Percentiles rank a stretch among this genome's conserved stretches.
Conservation (phyloP, 2,329 filamentous ascomycete genomes). For the Colletotrichum theobromicola region DNA sequence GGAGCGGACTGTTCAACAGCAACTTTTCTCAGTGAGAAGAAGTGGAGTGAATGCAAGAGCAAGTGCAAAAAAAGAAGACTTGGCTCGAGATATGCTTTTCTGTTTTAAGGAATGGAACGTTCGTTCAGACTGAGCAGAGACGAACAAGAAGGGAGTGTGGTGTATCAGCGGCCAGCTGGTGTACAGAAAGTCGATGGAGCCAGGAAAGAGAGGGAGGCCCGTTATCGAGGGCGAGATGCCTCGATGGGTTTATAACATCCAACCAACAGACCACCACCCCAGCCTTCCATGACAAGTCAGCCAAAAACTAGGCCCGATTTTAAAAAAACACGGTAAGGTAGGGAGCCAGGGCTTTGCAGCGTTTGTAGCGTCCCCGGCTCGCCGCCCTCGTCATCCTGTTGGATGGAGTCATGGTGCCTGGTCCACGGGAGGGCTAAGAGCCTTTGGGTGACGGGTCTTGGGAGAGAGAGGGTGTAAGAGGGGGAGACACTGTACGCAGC, state of each 20-base stretch:
- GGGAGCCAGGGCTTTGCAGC: background rate
- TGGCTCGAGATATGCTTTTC: background rate
- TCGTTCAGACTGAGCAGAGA: conserved; percentile 6
- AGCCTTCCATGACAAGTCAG: background rate
- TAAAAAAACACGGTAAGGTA: background rate
- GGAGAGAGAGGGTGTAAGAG: background rate
- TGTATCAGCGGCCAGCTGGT: conserved; percentile 16
- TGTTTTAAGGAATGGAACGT: conserved; percentile 22
- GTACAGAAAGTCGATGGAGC: conserved; percentile 16
- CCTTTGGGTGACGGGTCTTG: background rate
- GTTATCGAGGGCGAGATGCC: conserved; percentile 3
- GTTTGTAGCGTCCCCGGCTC: too few species aligned
- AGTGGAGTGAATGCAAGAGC: background rate
- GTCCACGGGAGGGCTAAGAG: background rate
- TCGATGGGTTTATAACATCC: conserved; percentile 21
- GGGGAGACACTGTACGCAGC: background rate
- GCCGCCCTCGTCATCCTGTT: conserved; percentile 1
- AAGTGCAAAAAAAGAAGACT: background rate
- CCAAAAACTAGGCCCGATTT: background rate
- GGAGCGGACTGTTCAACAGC: conserved; percentile 23
- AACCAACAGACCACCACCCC: conserved; percentile 13
- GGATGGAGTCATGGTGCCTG: background rate
- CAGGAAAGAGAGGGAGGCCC: conserved; percentile 3
- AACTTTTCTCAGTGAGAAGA: background rate
- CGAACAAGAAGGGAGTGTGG: conserved; percentile 19